phyloP scores from a whole-genome alignment of 768 basidiomycete genomes.

The Aureoboletus auriporus region DNA sequence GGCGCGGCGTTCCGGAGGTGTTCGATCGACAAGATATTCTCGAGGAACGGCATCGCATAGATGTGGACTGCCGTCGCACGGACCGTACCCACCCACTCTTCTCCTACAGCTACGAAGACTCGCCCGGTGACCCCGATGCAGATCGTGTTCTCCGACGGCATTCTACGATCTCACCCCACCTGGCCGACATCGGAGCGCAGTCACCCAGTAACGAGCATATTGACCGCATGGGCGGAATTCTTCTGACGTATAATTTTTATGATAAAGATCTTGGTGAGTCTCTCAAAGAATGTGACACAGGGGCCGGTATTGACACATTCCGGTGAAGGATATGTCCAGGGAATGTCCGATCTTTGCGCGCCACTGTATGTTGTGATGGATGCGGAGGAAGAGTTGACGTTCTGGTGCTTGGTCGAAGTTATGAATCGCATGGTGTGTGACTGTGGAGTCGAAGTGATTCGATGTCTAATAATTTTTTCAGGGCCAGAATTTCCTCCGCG shows the following conservation, averaged over 20 bases:
- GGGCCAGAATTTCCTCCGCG: slow-evolving; percentile 93
- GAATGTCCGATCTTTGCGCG: slow-evolving; percentile 95
- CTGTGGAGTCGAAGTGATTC: background rate
- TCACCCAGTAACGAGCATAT: slow-evolving; percentile 90
- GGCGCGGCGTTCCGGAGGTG: slow-evolving; percentile 81
- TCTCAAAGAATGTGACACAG: background rate
- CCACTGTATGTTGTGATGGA: slow-evolving; percentile 91
- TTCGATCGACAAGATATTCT: slow-evolving; percentile 76
- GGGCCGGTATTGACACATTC: slow-evolving; percentile 11
- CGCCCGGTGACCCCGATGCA: slow-evolving; percentile 49
- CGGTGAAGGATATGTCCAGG: slow-evolving; percentile 88
- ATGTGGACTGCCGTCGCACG: slow-evolving; percentile 96
- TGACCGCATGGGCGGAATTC: slow-evolving; percentile 77
- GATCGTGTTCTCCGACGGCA: slow-evolving; percentile 45
- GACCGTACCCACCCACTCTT: slow-evolving; percentile 94
- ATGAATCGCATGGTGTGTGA: slow-evolving; percentile 90
- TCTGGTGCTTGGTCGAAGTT: slow-evolving; percentile 94
- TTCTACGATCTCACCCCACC: slow-evolving; percentile 72
- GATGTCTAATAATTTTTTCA: slow-evolving; percentile 29
- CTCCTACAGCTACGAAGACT: slow-evolving; percentile 40
- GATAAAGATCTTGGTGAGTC: slow-evolving; percentile 80
- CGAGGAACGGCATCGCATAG: slow-evolving; percentile 91
- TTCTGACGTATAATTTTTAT: slow-evolving; percentile 89
- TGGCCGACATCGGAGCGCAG: slow-evolving; percentile 77
- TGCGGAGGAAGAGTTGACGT: slow-evolving; percentile 85